Base-by-base conservation (phyloP, 2,329 filamentous ascomycete genomes). In the Alternaria ventricosa region DNA sequence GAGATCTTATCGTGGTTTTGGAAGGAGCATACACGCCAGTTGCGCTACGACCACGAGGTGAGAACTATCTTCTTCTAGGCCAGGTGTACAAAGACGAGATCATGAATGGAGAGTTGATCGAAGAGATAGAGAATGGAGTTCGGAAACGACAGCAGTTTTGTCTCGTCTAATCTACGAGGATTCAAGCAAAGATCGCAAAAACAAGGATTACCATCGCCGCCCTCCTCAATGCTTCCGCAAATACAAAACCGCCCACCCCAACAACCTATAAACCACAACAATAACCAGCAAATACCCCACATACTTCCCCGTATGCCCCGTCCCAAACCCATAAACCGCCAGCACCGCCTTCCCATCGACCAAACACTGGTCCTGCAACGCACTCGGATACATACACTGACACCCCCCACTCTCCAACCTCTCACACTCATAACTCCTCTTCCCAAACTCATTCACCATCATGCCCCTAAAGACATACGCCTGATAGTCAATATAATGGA, bases 401-500 rank as follows among this genome's bases (percentile, higher is more conserved):
- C 88, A 93, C 0, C 79, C 79, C 0, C 75, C 64, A 18, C 57
- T 67, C 11, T 33, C 55, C 51, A 51, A 2, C 33, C 23, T 50
- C 66, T 84, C 80, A 75, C 92, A 95, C 4, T 80, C 77, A 77
- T 92, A 96, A 4, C 82, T 85, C 13, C 92, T 84, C 18, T 86
- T 68, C 1, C 83, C 82, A 77, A 97, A 96, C 81, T 97, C 92
- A 74, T 96, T 96, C 57, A 95, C 89, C 92, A 96, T 96, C 93
- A 97, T 96, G 13, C 92, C 93, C 75, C 95, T 88, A 76, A 96
- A 97, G 4, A 96, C 93, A 71, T 94, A 96, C 45, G 85, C 84
- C 81, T 95, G 92, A 74, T 96, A 96, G 77, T 96, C 92, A 75
- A 94, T 94, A 78, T 94, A 96, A 76, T 94, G 91, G 72, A 96